Evolutionary conservation across 169 alveolate species (phyloP), one percentile per base, ranked within the genome.

Genomic region (Amoebophrya sp.): DNA sequence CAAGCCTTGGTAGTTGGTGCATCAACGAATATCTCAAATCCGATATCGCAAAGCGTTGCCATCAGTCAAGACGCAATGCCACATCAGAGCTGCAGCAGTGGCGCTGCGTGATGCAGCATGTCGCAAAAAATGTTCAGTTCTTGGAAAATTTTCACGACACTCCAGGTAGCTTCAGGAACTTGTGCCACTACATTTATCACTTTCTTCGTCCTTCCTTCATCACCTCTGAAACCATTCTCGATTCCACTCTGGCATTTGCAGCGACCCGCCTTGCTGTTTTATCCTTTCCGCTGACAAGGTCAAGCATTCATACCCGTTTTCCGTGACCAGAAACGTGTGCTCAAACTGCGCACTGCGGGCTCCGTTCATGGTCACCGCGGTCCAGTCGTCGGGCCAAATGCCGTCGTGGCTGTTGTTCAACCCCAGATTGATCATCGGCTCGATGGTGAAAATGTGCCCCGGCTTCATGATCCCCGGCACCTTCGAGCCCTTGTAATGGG

Each of bases 381-480:
- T 98, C 99, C 99, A 98, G 92, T 97, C 95, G 95, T 98, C 99
- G n/a, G 99, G 98, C 99, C 99, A 98, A 53, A 96, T 96, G 39
- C 95, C 93, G n/a, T n/a, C n/a, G 95, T 98, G 99, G 14, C 23
- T 90, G 94, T 96, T 95, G 95, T 96, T 97, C 38, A 95, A 96
- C 40, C 99, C 99, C 91, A 96, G 96, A 94, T 98, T 98, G 47
- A 98, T 96, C 99, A 98, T 98, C 77, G 99, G 99, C 94, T 98
- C 99, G 32, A 98, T 98, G 32, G 99, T 98, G 93, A 98, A 98
- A 47, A 98, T 97, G 94, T 98, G 99, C 25, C 99, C 99, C 33
- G 91, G 91, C 92, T 92, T 88, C 91, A 91, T 92, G 89, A 77
- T 77, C 35, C 92, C 90, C 40, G 53, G 83, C 25, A 18, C 55